These are phyloP conservation scores for Fusarium nygamai DNA, from an alignment of 2,329 filamentous ascomycete genomes.

Conservation along the genomic window DNA sequence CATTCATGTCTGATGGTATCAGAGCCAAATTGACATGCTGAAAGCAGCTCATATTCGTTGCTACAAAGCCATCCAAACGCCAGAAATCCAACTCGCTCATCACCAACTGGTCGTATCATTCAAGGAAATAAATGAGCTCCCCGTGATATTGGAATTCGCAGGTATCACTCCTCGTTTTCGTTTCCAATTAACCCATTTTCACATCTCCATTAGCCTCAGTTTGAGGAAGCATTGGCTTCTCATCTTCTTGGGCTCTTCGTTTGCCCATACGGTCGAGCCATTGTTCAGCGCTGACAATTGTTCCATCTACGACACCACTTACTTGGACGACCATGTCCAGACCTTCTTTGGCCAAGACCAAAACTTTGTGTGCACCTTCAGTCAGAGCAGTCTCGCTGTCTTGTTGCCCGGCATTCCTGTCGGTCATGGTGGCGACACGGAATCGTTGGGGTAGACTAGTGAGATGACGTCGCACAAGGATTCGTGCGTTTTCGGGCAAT, in stretches of 20 bases:
- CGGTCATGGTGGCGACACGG: constrained; percentile 71
- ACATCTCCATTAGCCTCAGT: constrained; percentile 40
- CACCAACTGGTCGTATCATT: constrained; percentile 1
- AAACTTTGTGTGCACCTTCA: constrained; percentile 76
- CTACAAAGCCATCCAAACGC: constrained; percentile 32
- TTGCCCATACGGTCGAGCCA: constrained; percentile 85
- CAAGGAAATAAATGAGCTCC: constrained; percentile 13
- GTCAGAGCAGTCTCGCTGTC: constrained; percentile 51
- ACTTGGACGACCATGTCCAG: constrained; percentile 96
- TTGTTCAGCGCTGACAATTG: constrained; percentile 87
- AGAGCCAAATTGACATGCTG: not conserved
- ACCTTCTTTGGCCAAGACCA: constrained; percentile 88
- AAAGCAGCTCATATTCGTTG: constrained; percentile 24
- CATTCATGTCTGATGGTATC: not conserved
- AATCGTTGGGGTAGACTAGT: constrained; percentile 87
- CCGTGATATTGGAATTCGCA: constrained; percentile 11
- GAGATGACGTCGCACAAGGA: constrained; percentile 84
- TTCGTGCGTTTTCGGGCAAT: constrained; percentile 85
- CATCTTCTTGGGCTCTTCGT: constrained; percentile 42
- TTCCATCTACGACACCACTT: constrained; percentile 86
- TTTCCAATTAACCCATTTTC: constrained; percentile 42
- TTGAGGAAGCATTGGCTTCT: constrained; percentile 41
- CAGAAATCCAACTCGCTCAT: constrained; percentile 11
- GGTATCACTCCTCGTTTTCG: constrained; percentile 16
- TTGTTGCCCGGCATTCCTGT: constrained; percentile 39